Evolutionary conservation across 345 rosid genomes (phyloP), one percentile per base, ranked within the genome.

Genomic region (Melastoma malabathricum): DNA sequence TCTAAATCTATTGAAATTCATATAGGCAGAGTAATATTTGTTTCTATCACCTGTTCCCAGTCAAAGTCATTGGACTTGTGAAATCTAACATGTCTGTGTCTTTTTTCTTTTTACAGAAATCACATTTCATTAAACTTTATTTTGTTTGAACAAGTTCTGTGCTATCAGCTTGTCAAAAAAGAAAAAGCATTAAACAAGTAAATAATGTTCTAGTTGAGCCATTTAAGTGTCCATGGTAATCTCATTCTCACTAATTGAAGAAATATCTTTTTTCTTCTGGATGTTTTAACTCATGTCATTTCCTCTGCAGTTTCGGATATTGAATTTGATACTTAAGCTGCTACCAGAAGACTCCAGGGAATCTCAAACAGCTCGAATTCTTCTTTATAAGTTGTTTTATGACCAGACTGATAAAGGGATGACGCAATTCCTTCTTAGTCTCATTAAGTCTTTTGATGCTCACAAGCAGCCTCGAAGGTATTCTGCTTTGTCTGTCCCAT

Each of bases 341-440:
- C 54, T 60, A 38, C 93, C 96, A 51, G 89, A 82, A 67, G 78
- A 80, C 67, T 92, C 86, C 15, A 79, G 59, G 74, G 96, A 87
- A 78, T 79, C 98, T 57, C 86, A 63, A 66, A 84, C 95, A 63
- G 87, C 87, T 48, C 86, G 95, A 55, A 64, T 92, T 62, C 85
- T 87, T 63, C 96, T 92, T 61, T 87, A 92, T 68, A 92, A 87
- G 76, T 61, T 92, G 64, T 87, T 87, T 68, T 92, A 92, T 68
- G 96, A 87, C 59, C 96, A 87, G 65, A 84, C 96, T 61, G 95
- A 87, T 60, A 74, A 87, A 79, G 95, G 96, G 52, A 74, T 87
- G 95, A 84, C 87, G 55, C 95, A 84, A 50, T 87, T 87, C 76
- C 73, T 92, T 55, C 76, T 92, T 64, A 80, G 74, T 71, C 80